Base-by-base conservation (phyloP, 1,284 basidiomycete species). In the Albatrellus sp. region DNA sequence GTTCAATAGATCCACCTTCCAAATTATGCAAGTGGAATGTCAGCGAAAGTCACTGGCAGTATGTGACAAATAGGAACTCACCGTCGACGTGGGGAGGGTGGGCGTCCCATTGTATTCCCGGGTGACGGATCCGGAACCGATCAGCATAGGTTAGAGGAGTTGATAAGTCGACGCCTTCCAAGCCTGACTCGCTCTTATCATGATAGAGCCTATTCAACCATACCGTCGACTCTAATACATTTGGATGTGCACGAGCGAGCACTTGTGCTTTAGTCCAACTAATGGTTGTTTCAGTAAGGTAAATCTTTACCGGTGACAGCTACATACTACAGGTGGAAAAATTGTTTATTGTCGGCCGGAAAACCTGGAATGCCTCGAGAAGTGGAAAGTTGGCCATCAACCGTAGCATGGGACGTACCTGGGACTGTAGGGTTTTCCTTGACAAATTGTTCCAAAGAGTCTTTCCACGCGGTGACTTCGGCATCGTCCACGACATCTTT, bases 51-150 rank as follows among this genome's bases (percentile, higher is more conserved):
- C n/a, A n/a, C n/a, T n/a, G n/a, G n/a, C n/a, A n/a, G n/a, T n/a
- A n/a, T n/a, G n/a, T n/a, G 24, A 42, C 17, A 33, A 37, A 43
- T 11, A 33, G n/a, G 13, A 12, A 42, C 17, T 30, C 14, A 72
- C 78, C 79, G 55, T 92, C 88, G 40, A 91, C 68, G 56, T 92
- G 90, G 0, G 88, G 85, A 2, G 79, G 77, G 46, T 84, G 80
- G 4, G 66, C 55, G 5, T 70, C 67, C 73, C 89, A 90, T 40
- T 67, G 57, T 16, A 68, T 61, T 2, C 87, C 87, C 0, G 89
- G 82, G 48, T 80, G 77, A 28, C 90, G 73, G 49, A 92, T 89
- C 5, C 88, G 73, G 58, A 92, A 79, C 16, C 90, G 70, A 59
- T 92, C 90, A n/a, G 39, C 3, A 17, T 17, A 35, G 34, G 34